phyloP scores from a whole-genome alignment of 495 filamentous ascomycete genomes.

The Xylaria intraflava region DNA sequence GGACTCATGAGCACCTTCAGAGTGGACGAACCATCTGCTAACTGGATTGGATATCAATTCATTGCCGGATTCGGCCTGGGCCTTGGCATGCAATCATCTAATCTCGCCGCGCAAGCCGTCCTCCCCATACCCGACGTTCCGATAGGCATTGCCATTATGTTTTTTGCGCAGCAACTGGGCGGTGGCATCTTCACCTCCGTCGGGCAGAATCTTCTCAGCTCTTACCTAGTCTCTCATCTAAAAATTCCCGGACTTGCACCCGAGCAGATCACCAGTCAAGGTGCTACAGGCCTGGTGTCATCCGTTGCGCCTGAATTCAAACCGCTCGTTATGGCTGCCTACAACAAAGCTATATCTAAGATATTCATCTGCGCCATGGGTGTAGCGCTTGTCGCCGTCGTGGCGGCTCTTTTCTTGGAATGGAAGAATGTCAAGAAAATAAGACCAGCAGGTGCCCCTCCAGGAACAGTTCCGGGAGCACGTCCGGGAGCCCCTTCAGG shows the following conservation, averaged over 20 bases:
- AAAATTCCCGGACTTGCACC: slow-evolving; percentile 41
- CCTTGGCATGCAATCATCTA: slow-evolving; percentile 62
- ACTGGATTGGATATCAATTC: slow-evolving; percentile 70
- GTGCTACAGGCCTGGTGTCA: slow-evolving; percentile 50
- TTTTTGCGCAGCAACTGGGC: slow-evolving; percentile 61
- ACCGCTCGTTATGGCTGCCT: slow-evolving; percentile 40
- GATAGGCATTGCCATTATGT: slow-evolving; percentile 56
- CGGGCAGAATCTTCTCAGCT: slow-evolving; percentile 58
- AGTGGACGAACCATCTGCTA: slow-evolving; percentile 40
- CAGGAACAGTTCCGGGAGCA: no score
- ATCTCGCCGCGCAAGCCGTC: slow-evolving; percentile 57
- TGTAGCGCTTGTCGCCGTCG: slow-evolving; percentile 45
- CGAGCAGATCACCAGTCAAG: slow-evolving; percentile 43
- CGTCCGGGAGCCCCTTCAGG: no score
- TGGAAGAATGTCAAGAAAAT: slow-evolving; percentile 55
- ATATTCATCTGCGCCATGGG: slow-evolving; percentile 50
- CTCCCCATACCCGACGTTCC: slow-evolving; percentile 52
- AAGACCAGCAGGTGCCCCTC: slow-evolving; percentile 2
- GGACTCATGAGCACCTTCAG: slow-evolving; percentile 64
- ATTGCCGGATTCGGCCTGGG: slow-evolving; percentile 67
- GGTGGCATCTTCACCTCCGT: slow-evolving; percentile 60
- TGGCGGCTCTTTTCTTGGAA: slow-evolving; percentile 51
- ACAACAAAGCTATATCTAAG: slow-evolving; percentile 50
- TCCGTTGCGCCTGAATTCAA: slow-evolving; percentile 39
- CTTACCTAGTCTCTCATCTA: slow-evolving; percentile 47